Evolutionary conservation across 2,329 filamentous ascomycete species (phyloP).

Genomic region (Colletotrichum sublineola): DNA sequence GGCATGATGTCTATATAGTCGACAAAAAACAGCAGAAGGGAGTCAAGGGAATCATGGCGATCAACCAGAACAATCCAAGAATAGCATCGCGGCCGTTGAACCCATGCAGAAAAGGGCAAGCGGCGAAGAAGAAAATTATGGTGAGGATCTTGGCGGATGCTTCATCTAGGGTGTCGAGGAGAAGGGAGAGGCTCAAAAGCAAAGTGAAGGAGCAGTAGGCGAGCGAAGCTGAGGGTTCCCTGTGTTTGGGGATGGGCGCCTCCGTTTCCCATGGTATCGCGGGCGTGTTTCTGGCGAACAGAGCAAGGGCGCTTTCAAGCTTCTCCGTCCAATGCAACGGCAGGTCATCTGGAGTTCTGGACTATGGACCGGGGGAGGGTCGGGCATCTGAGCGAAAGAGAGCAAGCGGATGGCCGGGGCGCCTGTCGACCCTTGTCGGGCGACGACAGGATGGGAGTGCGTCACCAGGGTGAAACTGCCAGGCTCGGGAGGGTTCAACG

Average conservation of each 20-base stretch:
- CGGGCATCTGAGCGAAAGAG: neutral
- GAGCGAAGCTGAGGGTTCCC: conserved; percentile 17
- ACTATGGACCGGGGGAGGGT: conserved; percentile 10
- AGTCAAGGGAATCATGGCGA: conserved; percentile 11
- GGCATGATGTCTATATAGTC: conserved; percentile 39
- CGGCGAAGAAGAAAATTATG: conserved; percentile 20
- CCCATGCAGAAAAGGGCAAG: conserved; percentile 30
- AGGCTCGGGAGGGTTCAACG: conserved; percentile 34
- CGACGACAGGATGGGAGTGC: conserved; percentile 36
- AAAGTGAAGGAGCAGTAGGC: neutral
- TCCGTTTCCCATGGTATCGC: conserved; percentile 35
- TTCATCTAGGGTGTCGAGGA: conserved; percentile 35
- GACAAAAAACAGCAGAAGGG: neutral
- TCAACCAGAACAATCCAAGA: conserved; percentile 35
- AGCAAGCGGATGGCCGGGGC: neutral
- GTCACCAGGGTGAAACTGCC: conserved; percentile 38
- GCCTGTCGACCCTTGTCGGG: conserved; percentile 15
- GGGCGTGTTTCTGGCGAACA: conserved; percentile 22
- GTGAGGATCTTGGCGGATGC: conserved; percentile 36
- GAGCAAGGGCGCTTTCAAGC: conserved; percentile 19
- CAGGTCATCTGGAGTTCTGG: conserved; percentile 31
- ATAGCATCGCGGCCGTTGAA: conserved; percentile 30
- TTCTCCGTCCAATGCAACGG: conserved; percentile 35
- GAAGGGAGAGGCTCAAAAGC: conserved; percentile 19
- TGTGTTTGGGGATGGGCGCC: conserved; percentile 35